A percentile compares a stretch with the other conserved stretches of the same genome.
phyloP scores from a whole-genome alignment of 768 basidiomycete species.

The Saitozyma sp. region DNA sequence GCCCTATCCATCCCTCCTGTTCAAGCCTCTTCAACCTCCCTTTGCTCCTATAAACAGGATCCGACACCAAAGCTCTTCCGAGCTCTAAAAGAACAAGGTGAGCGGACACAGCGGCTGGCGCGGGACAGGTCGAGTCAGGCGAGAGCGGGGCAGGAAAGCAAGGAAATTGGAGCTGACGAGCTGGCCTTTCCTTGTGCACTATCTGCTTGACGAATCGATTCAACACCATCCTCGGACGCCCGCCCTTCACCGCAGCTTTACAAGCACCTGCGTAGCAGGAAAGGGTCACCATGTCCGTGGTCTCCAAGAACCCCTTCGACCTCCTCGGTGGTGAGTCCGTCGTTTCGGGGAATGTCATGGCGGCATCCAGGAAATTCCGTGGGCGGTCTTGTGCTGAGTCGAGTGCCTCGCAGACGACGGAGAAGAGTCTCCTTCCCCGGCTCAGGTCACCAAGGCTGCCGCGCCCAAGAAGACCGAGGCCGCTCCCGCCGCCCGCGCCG shows the following conservation, averaged over 20 bases:
- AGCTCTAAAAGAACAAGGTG: too few species aligned
- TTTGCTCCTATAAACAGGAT: too few species aligned
- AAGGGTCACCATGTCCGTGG: conserved; percentile 38
- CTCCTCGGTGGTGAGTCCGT: conserved; percentile 42
- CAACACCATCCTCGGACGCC: neutral
- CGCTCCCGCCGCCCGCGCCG: conserved; percentile 31
- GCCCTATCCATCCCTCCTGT: too few species aligned
- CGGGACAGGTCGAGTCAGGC: too few species aligned
- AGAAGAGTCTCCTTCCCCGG: conserved; percentile 28
- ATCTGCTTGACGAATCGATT: neutral
- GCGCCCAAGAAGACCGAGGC: conserved; percentile 36
- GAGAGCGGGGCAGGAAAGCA: neutral
- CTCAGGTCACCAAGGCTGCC: conserved; percentile 33
- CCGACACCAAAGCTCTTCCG: too few species aligned
- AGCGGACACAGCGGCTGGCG: too few species aligned
- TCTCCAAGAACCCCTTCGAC: conserved; percentile 48
- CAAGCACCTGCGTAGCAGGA: neutral
- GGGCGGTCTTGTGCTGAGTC: neutral
- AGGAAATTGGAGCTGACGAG: neutral
- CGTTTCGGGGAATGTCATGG: neutral
- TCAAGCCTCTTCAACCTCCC: too few species aligned
- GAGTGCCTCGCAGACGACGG: conserved; percentile 36
- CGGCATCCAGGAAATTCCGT: too few species aligned
- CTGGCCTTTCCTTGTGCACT: neutral
- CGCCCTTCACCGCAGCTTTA: too few species aligned